Base-by-base conservation (phyloP, 1,284 basidiomycete genomes). In the Neonothopanus nambi region DNA sequence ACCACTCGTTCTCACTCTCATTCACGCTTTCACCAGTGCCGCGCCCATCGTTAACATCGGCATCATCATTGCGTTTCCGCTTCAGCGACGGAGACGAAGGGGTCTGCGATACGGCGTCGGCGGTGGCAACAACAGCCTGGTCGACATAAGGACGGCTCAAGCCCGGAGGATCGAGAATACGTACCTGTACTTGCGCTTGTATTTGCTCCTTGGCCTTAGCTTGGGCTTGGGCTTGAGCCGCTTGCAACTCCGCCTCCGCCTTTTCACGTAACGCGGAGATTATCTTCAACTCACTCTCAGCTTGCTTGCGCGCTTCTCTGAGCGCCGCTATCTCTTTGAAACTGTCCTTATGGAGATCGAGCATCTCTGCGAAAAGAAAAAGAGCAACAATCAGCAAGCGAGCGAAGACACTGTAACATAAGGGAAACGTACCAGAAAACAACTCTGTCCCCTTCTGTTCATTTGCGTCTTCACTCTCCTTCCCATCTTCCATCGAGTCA, bases 51-150 rank as follows among this genome's bases (percentile, higher is more conserved):
- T n/a, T n/a, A n/a, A n/a, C n/a, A 21, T 62, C 61, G 52, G 61
- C 65, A 56, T 65, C 65, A 60, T 73, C 70, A 61, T 59, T 52
- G 54, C 73, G 75, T 66, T 76, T 78, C 48, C 76, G 74, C 67
- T 77, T 78, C 67, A 71, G 67, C 56, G 72, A 71, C 54, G 61
- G 59, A 26, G 59, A 58, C 58, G 60, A 52, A 53, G 64, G 58
- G 53, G 26, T 17, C n/a, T 20, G 5, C 12, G n/a, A 59, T 57
- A 61, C 67, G 60, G 48, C 26, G 11, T 45, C 26, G 8, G 18
- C 33, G n/a, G n/a, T n/a, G n/a, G n/a, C n/a, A n/a, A n/a, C n/a
- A 15, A 8, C 33, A 36, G 38, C 28, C 45, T 38, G 24, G n/a
- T 37, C 26, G 12, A 28, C 28, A 33, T 28, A 11, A 28, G 30